Percentiles rank a stretch among this genome's conserved stretches.
Evolutionary conservation across 2,329 filamentous ascomycete species (phyloP).

Genomic region (Fusarium caatingaense): DNA sequence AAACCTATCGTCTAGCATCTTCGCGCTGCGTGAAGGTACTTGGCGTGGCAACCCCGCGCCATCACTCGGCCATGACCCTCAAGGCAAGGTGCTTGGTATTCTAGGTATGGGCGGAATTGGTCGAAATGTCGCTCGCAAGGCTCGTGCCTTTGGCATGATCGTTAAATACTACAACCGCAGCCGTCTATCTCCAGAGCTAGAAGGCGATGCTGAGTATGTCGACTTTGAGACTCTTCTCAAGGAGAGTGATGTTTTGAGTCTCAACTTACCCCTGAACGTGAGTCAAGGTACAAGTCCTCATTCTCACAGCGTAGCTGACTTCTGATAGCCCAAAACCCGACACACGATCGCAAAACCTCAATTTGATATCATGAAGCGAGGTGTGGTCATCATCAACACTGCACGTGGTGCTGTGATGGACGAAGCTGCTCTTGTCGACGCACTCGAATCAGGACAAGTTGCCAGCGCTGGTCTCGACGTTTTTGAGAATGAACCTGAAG

Average conservation of each 20-base stretch:
- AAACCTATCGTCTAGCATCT: slow-evolving; percentile 75
- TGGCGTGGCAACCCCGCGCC: slow-evolving; percentile 72
- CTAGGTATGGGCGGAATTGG: slow-evolving; percentile 90
- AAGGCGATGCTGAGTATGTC: slow-evolving; percentile 73
- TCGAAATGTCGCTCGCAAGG: slow-evolving; percentile 79
- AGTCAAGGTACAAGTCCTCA: slow-evolving; percentile 49
- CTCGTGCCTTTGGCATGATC: slow-evolving; percentile 79
- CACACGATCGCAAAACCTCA: slow-evolving; percentile 79
- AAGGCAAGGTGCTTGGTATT: slow-evolving; percentile 83
- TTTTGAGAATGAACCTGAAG: slow-evolving; percentile 81
- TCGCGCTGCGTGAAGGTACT: slow-evolving; percentile 70
- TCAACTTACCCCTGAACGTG: slow-evolving; percentile 86
- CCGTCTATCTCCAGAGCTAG: slow-evolving; percentile 65
- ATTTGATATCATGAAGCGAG: slow-evolving; percentile 81
- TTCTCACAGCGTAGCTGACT: neutral
- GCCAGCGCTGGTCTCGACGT: slow-evolving; percentile 81
- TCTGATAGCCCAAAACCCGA: slow-evolving; percentile 66
- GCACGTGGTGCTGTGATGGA: slow-evolving; percentile 86
- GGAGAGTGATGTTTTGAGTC: slow-evolving; percentile 79
- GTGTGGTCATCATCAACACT: slow-evolving; percentile 83
- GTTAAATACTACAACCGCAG: slow-evolving; percentile 80
- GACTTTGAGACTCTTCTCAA: slow-evolving; percentile 77
- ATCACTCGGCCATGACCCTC: slow-evolving; percentile 78
- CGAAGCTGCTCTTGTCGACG: slow-evolving; percentile 80
- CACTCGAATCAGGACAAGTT: slow-evolving; percentile 76